Conservation (phyloP, 2,329 filamentous ascomycete species). For the Hymenoscyphus linearis region DNA sequence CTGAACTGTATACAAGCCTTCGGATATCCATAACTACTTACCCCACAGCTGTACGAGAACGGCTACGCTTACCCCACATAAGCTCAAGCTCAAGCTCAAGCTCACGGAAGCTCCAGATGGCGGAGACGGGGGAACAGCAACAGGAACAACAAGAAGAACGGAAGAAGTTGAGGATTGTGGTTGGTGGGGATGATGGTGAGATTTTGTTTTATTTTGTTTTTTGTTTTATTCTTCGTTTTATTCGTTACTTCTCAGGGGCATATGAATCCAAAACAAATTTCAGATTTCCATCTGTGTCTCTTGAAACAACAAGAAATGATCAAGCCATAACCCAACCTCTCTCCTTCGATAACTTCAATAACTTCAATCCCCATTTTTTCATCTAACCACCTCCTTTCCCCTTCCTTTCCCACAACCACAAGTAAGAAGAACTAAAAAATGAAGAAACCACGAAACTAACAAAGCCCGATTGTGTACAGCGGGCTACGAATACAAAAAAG, state of each 20-base stretch:
- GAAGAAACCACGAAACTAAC: no score
- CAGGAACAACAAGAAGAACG: no score
- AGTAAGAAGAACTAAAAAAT: no score
- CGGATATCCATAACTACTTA: neutral
- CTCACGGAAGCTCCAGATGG: slow-evolving; percentile 6
- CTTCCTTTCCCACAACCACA: no score
- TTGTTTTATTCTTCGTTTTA: neutral
- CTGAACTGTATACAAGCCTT: neutral
- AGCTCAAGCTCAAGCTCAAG: neutral
- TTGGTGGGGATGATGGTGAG: slow-evolving; percentile 48
- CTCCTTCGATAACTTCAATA: neutral
- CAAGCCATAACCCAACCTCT: neutral
- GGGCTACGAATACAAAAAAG: slow-evolving; percentile 72
- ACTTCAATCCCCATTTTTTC: neutral
- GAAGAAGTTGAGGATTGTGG: slow-evolving; percentile 49
- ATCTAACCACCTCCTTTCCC: neutral
- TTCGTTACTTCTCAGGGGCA: neutral
- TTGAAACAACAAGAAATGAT: no score
- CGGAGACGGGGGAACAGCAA: slow-evolving; percentile 2
- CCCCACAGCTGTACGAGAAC: neutral
- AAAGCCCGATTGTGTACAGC: slow-evolving; percentile 15
- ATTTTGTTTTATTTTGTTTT: neutral
- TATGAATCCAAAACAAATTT: no score
- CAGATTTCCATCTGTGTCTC: neutral
- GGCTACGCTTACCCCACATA: neutral